Evolutionary conservation across 2,329 filamentous ascomycete genomes (phyloP), one percentile per base, ranked within the genome.

Genomic region (Tricladium varicosporioides): DNA sequence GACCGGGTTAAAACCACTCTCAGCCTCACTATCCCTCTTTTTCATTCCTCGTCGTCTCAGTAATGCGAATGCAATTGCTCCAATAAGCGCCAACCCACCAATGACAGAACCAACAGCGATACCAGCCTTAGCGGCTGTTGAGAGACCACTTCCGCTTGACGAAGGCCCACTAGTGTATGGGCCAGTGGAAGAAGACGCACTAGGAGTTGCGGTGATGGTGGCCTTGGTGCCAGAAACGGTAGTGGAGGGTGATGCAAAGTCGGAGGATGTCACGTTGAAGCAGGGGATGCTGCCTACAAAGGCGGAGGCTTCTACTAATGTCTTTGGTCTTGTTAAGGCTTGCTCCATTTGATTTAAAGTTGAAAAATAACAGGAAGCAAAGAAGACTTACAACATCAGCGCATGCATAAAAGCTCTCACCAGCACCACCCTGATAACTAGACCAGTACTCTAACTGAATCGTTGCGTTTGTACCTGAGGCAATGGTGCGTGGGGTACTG

Each of bases 341-440:
- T 16, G 42, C 16, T 22, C 9, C 15, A 3, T 14, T 46, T n/a
- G 16, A 36, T 19, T 2, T 7, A 27, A 42, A 57, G 40, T 18
- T 27, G 13, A 47, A 32, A 15, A 8, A 5, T n/a, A 33, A 27
- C 13, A 9, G 15, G 8, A 27, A 14, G 14, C 10, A 13, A 32
- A 45, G 14, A 27, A 18, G 8, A 65, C 67, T 55, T 64, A 70
- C 67, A 56, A 80, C 75, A 68, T 80, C 78, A 31, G 78, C 74
- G 60, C 78, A 80, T 32, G 78, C 76, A 56, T 78, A 80, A 65
- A 78, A 78, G 16, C 74, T 77, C 61, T 78, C 71, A 9, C 16
- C 14, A 13, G 52, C 59, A 74, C 73, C 31, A 73, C 69, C 2
- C 73, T 73, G 15, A 70, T 73, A 61, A 76, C 68, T 60, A 75